These are phyloP conservation scores for Laburnicola sp. DNA, from an alignment of 2,329 filamentous ascomycete genomes.

Conservation along the genomic window DNA sequence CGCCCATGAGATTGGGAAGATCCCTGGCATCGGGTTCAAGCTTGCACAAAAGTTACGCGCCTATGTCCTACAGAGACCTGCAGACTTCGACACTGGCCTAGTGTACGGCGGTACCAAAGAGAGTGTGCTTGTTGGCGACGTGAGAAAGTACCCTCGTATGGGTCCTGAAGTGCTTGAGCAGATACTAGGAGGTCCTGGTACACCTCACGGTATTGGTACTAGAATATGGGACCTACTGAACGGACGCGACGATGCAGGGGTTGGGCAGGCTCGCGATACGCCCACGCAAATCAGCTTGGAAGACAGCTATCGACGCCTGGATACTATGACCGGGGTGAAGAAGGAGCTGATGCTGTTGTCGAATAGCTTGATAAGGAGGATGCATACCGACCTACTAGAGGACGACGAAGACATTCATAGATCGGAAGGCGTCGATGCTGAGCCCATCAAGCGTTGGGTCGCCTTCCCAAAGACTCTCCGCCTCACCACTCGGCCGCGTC, in stretches of 20 bases:
- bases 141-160: conserved; percentile 66
- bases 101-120: conserved; percentile 57
- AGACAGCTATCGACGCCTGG: conserved; percentile 71
- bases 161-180: conserved; percentile 67
- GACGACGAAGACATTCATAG: conserved; percentile 46
- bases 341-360: conserved; percentile 71
- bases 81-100: conserved; percentile 50
- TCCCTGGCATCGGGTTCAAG: conserved; percentile 85
- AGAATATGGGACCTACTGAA: conserved; percentile 79
- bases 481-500: conserved; percentile 71
- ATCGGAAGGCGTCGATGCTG: neutral
- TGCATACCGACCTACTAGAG: conserved; percentile 74
- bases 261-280: conserved; percentile 69
- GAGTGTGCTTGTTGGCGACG: conserved; percentile 65
- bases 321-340: conserved; percentile 64
- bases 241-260: conserved; percentile 75
- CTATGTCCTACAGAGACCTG: conserved; percentile 56
- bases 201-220: conserved; percentile 69
- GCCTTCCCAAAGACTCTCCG: conserved; percentile 81
- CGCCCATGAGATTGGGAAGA: conserved; percentile 71
- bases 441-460: conserved; percentile 62
- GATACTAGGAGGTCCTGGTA: conserved; percentile 70
- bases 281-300: conserved; percentile 70
- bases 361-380: conserved; percentile 71
- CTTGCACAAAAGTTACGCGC: conserved; percentile 69